These are phyloP conservation scores for Globisporangium splendens DNA, from an alignment of 352 stramenopile genomes.

Conservation along the genomic window DNA sequence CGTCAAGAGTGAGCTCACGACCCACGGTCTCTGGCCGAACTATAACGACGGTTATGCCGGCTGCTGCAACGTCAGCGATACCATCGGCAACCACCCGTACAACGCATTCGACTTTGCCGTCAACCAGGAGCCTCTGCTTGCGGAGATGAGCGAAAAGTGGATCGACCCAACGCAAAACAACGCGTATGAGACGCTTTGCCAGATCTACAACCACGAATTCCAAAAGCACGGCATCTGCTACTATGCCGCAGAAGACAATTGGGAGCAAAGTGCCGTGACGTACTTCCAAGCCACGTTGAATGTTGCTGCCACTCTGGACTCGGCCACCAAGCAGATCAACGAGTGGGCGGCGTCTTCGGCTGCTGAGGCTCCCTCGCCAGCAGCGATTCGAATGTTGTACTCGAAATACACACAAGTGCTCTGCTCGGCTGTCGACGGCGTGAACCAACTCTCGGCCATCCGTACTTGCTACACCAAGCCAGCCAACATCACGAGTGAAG, in stretches of 20 bases:
- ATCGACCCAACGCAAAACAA: constrained; percentile 47
- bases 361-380: constrained; percentile 25
- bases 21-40: constrained; percentile 72
- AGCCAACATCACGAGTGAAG: constrained; percentile 2
- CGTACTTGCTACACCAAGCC: constrained; percentile 62
- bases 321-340: constrained; percentile 46
- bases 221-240: constrained; percentile 78
- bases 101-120: constrained; percentile 33
- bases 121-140: constrained; percentile 42
- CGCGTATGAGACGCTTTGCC: constrained; percentile 55
- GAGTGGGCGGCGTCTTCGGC: constrained; percentile 29
- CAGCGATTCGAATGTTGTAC: constrained; percentile 45
- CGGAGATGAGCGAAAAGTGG: constrained; percentile 52
- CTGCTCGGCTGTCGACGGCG: constrained; percentile 45
- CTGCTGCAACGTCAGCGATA: constrained; percentile 60
- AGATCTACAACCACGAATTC: constrained; percentile 84
- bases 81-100: constrained; percentile 49
- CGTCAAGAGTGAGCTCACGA: constrained; percentile 51
- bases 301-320: constrained; percentile 28
- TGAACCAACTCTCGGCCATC: constrained; percentile 63
- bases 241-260: constrained; percentile 40
- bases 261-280: constrained; percentile 42
- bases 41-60: constrained; percentile 62
- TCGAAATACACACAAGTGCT: constrained; percentile 56
- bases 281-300: constrained; percentile 64